phyloP scores from a whole-genome alignment of 345 rosid genomes.

The Citrus unshiu region DNA sequence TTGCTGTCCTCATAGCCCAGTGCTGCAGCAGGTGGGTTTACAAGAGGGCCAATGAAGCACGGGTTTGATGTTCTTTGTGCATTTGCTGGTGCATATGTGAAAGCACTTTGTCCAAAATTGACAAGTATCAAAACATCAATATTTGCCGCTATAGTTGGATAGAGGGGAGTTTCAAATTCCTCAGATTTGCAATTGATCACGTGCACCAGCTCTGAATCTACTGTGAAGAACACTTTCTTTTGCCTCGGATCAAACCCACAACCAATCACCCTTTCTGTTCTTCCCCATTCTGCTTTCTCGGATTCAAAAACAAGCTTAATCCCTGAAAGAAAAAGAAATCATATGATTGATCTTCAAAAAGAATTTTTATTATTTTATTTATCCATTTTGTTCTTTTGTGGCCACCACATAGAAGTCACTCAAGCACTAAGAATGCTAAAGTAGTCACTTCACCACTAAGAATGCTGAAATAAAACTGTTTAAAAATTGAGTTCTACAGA shows the following conservation, averaged over 20 bases:
- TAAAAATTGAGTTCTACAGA: neutral
- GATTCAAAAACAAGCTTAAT: constrained; percentile 53
- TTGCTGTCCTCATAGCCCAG: constrained; percentile 65
- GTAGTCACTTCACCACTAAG: neutral
- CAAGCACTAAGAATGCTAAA: neutral
- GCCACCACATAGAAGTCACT: neutral
- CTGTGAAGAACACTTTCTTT: constrained; percentile 61
- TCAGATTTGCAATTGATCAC: constrained; percentile 52
- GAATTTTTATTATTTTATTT: neutral
- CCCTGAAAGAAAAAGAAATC: constrained; percentile 37
- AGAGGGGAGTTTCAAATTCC: constrained; percentile 56
- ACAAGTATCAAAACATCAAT: constrained; percentile 38
- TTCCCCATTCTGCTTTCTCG: constrained; percentile 49
- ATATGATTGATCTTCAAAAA: neutral
- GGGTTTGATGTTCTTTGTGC: constrained; percentile 57
- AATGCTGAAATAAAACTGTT: neutral
- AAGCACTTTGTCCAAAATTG: constrained; percentile 60
- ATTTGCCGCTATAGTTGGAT: constrained; percentile 61
- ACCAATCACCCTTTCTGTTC: constrained; percentile 47
- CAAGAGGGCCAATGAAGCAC: constrained; percentile 53
- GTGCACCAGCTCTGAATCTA: constrained; percentile 48
- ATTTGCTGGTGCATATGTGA: constrained; percentile 51
- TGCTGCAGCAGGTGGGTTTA: constrained; percentile 43
- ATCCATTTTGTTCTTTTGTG: neutral
- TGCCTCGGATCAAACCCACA: constrained; percentile 66